A percentile compares a stretch with the other conserved stretches of the same genome.
phyloP scores from a whole-genome alignment of 208 protist genomes.

The Acanthamoeba castellanii region DNA sequence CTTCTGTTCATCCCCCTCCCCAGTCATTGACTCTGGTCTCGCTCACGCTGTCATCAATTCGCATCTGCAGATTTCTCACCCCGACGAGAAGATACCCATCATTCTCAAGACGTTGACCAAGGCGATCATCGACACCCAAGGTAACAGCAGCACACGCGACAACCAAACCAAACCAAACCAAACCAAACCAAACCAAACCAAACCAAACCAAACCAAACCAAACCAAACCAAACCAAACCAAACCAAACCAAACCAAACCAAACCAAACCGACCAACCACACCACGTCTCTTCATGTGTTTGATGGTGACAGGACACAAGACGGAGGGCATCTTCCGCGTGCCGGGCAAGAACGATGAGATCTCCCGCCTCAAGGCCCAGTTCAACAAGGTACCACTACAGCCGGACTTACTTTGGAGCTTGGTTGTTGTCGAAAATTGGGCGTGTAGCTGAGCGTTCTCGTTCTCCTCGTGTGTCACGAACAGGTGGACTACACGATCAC shows the following conservation, averaged over 20 bases:
- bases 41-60: not conserved
- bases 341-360: conserved; percentile 8
- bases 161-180: too few relatives aligned
- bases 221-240: too few relatives aligned
- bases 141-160: not conserved
- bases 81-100: conserved; percentile 14
- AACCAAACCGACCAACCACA: too few relatives aligned
- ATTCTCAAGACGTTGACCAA: conserved; percentile 56
- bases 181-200: too few relatives aligned
- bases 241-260: too few relatives aligned
- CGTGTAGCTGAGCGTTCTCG: too few relatives aligned
- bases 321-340: conserved; percentile 40
- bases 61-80: not conserved
- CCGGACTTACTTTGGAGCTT: too few relatives aligned
- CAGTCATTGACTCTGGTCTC: too few relatives aligned
- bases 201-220: too few relatives aligned
- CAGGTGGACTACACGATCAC: conserved; percentile 22
- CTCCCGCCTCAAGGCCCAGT: not conserved
- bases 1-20: not conserved
- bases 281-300: too few relatives aligned
- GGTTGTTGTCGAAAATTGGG: too few relatives aligned
- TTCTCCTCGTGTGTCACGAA: not conserved
- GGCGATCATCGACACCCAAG: conserved; percentile 26
- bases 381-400: not conserved
- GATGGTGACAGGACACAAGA: not conserved